These are phyloP conservation scores for Prototheca cutis DNA, from an alignment of 163 green algal genomes.

Conservation along the genomic window DNA sequence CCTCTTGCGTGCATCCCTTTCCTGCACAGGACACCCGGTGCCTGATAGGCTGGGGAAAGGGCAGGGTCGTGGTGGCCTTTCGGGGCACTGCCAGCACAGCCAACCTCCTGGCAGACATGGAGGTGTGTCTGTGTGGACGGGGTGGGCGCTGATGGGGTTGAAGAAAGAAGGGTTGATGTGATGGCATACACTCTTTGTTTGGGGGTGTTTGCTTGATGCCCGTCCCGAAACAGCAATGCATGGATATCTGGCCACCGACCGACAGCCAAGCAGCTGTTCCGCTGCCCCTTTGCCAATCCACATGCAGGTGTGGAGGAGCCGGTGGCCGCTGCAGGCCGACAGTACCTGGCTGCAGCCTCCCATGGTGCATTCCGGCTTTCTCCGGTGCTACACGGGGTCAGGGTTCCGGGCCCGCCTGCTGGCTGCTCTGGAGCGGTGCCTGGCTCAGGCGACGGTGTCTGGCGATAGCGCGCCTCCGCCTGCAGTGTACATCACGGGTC, in stretches of 20 bases:
- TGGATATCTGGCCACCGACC: no score
- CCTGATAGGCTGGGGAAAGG: conserved; percentile 33
- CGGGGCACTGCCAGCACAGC: conserved; percentile 32
- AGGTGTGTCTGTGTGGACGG: no score
- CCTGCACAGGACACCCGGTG: conserved; percentile 7
- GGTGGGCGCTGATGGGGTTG: no score
- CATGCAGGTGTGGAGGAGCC: conserved; percentile 20
- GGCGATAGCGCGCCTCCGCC: no score
- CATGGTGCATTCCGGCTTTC: conserved; percentile 29
- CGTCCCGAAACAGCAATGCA: no score
- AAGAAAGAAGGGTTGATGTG: no score
- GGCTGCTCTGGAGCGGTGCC: background rate
- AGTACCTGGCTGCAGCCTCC: conserved; percentile 1
- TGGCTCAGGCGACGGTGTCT: no score
- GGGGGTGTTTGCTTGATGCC: no score
- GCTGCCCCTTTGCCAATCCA: background rate
- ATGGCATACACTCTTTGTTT: no score
- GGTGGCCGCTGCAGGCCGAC: background rate
- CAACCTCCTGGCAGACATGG: conserved; percentile 35
- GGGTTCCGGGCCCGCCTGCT: background rate
- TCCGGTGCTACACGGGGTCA: conserved; percentile 8
- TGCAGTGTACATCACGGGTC: conserved; percentile 29
- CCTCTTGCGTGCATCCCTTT: no score
- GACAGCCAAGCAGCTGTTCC: no score
- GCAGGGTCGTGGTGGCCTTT: conserved; percentile 31